These are phyloP conservation scores for Pholiota adiposa DNA, from an alignment of 1,284 basidiomycete species.

Conservation along the genomic window DNA sequence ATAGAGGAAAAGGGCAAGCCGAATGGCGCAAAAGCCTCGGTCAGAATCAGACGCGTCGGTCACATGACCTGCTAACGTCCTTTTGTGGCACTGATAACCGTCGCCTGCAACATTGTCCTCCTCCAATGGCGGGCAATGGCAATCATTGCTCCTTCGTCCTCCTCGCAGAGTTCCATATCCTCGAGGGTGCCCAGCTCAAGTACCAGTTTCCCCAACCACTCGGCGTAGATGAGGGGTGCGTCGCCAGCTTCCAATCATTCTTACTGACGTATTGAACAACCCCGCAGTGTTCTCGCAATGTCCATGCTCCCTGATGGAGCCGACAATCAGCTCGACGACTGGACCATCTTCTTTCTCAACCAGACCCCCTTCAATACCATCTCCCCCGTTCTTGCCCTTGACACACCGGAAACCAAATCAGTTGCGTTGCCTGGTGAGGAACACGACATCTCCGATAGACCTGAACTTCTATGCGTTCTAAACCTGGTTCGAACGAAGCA, in stretches of 20 bases:
- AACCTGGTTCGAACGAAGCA: conserved; percentile 96
- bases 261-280: conserved; percentile 9
- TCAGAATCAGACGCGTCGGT: neutral
- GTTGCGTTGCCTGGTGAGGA: conserved; percentile 44
- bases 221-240: conserved; percentile 89
- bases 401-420: conserved; percentile 55
- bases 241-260: neutral
- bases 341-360: conserved; percentile 98
- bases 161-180: conserved; percentile 95
- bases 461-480: conserved; percentile 87
- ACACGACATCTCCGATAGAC: conserved; percentile 40
- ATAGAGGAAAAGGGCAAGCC: neutral
- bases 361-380: conserved; percentile 89
- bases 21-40: conserved; percentile 7
- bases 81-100: neutral
- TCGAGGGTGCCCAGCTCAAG: conserved; percentile 87
- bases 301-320: conserved; percentile 99
- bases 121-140: conserved; percentile 42
- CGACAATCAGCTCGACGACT: conserved; percentile 92
- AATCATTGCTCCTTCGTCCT: conserved; percentile 91
- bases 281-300: conserved; percentile 84
- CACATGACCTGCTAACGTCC: neutral
- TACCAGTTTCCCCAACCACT: conserved; percentile 94
- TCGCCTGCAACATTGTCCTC: no score
- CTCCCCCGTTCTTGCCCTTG: conserved; percentile 78